phyloP scores from a whole-genome alignment of 495 filamentous ascomycete genomes.

The Achaetomiella virescens region DNA sequence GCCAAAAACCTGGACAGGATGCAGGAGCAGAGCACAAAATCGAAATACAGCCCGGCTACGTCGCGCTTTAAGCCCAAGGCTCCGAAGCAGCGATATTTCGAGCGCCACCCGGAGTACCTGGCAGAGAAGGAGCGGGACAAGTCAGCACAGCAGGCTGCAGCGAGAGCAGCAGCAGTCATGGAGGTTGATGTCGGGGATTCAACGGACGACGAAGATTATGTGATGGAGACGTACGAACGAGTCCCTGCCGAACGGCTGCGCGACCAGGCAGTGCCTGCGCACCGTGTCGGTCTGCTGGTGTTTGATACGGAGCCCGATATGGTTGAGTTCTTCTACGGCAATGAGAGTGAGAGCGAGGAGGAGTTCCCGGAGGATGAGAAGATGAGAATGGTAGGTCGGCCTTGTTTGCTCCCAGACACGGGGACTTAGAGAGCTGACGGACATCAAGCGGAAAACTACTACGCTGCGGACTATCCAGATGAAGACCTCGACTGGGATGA shows the following conservation, averaged over 20 bases:
- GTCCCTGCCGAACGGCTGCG: conserved; percentile 42
- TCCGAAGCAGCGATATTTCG: conserved; percentile 39
- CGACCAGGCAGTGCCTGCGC: conserved; percentile 28
- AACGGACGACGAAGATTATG: conserved; percentile 45
- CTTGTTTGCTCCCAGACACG: neutral
- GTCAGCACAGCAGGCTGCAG: neutral
- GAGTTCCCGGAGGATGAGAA: conserved; percentile 49
- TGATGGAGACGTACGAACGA: conserved; percentile 49
- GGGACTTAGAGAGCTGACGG: neutral
- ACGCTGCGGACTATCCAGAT: conserved; percentile 50
- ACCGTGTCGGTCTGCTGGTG: conserved; percentile 44
- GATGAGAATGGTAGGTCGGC: conserved; percentile 48
- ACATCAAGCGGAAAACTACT: conserved; percentile 48
- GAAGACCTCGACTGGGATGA: conserved; percentile 52
- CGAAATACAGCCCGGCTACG: conserved; percentile 18
- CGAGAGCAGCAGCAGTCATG: neutral
- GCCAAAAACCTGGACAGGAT: conserved; percentile 35
- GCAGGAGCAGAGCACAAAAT: conserved; percentile 26
- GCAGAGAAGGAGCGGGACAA: conserved; percentile 10
- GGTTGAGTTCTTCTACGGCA: conserved; percentile 45
- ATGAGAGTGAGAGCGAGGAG: conserved; percentile 39
- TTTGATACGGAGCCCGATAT: conserved; percentile 47
- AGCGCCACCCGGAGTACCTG: conserved; percentile 42
- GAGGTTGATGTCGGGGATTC: conserved; percentile 27
- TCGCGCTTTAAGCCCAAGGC: conserved; percentile 41